These are phyloP conservation scores for Yamadazyma endophytica DNA, from an alignment of 805 yeast genomes.

Conservation along the genomic window DNA sequence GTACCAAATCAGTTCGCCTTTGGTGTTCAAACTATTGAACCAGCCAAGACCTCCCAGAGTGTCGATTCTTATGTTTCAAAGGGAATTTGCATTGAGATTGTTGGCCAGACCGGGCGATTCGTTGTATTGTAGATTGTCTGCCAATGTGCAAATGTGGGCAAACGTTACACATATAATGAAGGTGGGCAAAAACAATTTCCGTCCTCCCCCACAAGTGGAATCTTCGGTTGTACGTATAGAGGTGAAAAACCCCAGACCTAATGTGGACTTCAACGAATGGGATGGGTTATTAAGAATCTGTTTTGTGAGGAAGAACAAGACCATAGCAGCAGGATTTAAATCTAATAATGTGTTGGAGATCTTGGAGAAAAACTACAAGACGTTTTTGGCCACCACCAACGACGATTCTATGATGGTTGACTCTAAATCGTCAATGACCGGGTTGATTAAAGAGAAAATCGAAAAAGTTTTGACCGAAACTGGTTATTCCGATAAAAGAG, in stretches of 20 bases:
- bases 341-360: slow-evolving; percentile 74
- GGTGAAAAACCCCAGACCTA: slow-evolving; percentile 90
- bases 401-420: slow-evolving; percentile 41
- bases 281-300: slow-evolving; percentile 90
- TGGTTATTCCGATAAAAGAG: slow-evolving; percentile 77
- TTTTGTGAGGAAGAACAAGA: slow-evolving; percentile 90
- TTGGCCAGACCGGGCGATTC: slow-evolving; percentile 97
- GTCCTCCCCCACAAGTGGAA: slow-evolving; percentile 98
- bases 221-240: slow-evolving; percentile 93
- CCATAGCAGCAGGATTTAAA: slow-evolving; percentile 89
- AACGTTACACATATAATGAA: slow-evolving; percentile 97
- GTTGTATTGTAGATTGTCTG: slow-evolving; percentile 87
- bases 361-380: slow-evolving; percentile 81
- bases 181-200: slow-evolving; percentile 92
- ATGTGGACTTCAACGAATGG: slow-evolving; percentile 92
- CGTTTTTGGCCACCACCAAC: slow-evolving; percentile 55
- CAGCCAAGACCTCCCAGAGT: slow-evolving; percentile 94
- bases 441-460: slow-evolving; percentile 63
- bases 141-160: slow-evolving; percentile 99
- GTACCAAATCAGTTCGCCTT: slow-evolving; percentile 93
- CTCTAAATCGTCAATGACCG: slow-evolving; percentile 36
- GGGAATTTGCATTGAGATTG: slow-evolving; percentile 92
- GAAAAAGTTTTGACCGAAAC: slow-evolving; percentile 74
- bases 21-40: slow-evolving; percentile 86
- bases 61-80: slow-evolving; percentile 93